Base-by-base conservation (phyloP, 108 stramenopile genomes). In the Nannochloropsis granulata region DNA sequence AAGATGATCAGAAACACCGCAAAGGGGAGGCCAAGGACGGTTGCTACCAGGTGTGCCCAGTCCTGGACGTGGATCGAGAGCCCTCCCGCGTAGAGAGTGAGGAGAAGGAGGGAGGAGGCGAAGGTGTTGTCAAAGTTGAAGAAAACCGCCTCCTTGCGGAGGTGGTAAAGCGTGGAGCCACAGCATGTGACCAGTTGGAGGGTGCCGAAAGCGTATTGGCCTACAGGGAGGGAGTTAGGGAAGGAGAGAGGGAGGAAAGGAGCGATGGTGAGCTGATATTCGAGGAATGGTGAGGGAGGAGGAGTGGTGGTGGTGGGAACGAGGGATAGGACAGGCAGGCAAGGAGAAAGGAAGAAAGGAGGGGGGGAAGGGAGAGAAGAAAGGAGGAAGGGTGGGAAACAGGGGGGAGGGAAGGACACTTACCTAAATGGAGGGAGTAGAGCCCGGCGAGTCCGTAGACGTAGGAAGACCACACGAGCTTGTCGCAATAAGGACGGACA, bases 51-150 rank as follows among this genome's bases (percentile, higher is more conserved):
- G 80, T 84, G 83, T 80, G 83, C 79, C 86, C 86, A 87, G 42
- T 44, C 81, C 13, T 12, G 82, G 3, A 45, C 82, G 13, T 43
- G 82, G 12, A 87, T 79, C 79, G 44, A 80, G 7, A 87, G 24
- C 10, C 80, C 25, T 83, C 86, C 83, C 24, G 43, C 83, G n/a
- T 71, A 71, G 21, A 71, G 56, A 19, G 83, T 87, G 83, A 80
- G 83, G 43, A 80, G 24, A 13, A 87, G 81, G 21, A 87, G 83
- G 43, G 83, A 80, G 1, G 83, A 80, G 43, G 86, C 86, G 24
- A 83, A 83, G 43, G 83, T 45, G 86, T 87, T 87, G 83, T 87
- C 86, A 44, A 87, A 26, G 43, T 87, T 87, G 81, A 87, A 87
- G 80, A 81, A 87, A 44, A 56, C 80, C 19, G 86, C 83, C 79